These are phyloP conservation scores for Didymella pinodella DNA, from an alignment of 2,329 filamentous ascomycete species.

Conservation along the genomic window DNA sequence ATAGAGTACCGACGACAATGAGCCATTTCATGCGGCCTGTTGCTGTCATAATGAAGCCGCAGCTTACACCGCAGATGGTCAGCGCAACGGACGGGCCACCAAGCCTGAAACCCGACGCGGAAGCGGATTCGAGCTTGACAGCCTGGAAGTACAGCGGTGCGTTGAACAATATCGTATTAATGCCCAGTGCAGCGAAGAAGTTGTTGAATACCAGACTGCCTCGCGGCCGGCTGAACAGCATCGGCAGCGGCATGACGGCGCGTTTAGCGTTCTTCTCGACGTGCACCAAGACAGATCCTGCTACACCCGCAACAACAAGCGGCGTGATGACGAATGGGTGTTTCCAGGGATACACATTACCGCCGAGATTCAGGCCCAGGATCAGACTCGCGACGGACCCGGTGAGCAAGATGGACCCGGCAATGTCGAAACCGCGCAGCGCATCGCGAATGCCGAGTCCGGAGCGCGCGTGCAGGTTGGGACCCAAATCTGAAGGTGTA, in stretches of 20 bases:
- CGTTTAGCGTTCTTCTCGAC: slow-evolving; percentile 51
- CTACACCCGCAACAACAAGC: slow-evolving; percentile 53
- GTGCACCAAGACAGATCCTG: slow-evolving; percentile 52
- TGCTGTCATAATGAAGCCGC: slow-evolving; percentile 55
- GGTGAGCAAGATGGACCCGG: slow-evolving; percentile 58
- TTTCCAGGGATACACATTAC: slow-evolving; percentile 60
- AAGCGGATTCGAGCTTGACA: slow-evolving; percentile 65
- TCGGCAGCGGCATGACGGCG: slow-evolving; percentile 60
- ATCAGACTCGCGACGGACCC: slow-evolving; percentile 58
- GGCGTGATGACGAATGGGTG: slow-evolving; percentile 60
- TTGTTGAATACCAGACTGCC: slow-evolving; percentile 61
- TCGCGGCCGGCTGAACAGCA: slow-evolving; percentile 57
- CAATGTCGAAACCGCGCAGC: slow-evolving; percentile 59
- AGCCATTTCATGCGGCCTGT: slow-evolving; percentile 55
- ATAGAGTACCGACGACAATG: slow-evolving; percentile 50
- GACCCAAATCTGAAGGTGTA: slow-evolving; percentile 56
- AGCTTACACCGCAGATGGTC: slow-evolving; percentile 52
- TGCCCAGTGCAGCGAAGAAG: slow-evolving; percentile 59
- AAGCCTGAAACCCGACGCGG: slow-evolving; percentile 75
- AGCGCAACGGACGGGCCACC: slow-evolving; percentile 66
- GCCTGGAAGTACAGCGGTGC: slow-evolving; percentile 72
- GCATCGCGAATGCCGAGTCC: slow-evolving; percentile 53
- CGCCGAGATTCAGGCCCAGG: slow-evolving; percentile 61
- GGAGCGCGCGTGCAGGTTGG: slow-evolving; percentile 53
- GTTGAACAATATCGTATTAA: slow-evolving; percentile 70